phyloP scores from a whole-genome alignment of 805 yeast genomes.

The Saccharomycopsis fodiens region DNA sequence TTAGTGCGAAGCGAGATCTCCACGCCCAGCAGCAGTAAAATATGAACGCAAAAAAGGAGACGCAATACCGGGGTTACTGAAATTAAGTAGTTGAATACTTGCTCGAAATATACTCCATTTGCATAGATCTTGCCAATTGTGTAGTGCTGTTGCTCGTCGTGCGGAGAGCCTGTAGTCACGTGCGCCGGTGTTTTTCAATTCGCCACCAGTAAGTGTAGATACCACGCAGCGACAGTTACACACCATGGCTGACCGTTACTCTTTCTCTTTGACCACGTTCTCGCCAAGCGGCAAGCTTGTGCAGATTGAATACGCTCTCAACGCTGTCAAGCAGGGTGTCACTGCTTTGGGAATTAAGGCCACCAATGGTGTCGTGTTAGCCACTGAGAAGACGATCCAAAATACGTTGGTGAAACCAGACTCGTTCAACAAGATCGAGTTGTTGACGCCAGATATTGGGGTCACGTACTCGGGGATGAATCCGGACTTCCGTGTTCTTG shows the following conservation, averaged over 20 bases:
- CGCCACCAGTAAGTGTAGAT: neutral
- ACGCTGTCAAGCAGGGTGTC: slow-evolving; percentile 97
- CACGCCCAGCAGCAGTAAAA: too few species aligned
- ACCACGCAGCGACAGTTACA: neutral
- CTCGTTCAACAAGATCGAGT: slow-evolving; percentile 67
- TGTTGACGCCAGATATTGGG: slow-evolving; percentile 91
- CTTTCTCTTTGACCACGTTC: slow-evolving; percentile 94
- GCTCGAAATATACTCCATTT: too few species aligned
- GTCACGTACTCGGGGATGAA: slow-evolving; percentile 99
- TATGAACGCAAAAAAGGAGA: too few species aligned
- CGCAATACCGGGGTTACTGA: too few species aligned
- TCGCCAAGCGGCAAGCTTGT: slow-evolving; percentile 98
- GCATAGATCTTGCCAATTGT: too few species aligned
- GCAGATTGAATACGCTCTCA: slow-evolving; percentile 95
- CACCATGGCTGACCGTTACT: slow-evolving; percentile 93
- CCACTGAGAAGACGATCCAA: slow-evolving; percentile 88
- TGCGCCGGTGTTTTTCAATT: neutral
- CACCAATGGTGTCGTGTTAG: slow-evolving; percentile 91
- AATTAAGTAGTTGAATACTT: too few species aligned
- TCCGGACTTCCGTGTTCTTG: slow-evolving; percentile 92
- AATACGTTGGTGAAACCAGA: slow-evolving; percentile 72
- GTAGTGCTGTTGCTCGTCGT: too few species aligned
- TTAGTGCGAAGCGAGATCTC: too few species aligned
- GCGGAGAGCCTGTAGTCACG: too few species aligned
- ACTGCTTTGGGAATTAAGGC: slow-evolving; percentile 93